Conservation (phyloP, 1,284 basidiomycete genomes). For the Malassezia furfur region DNA sequence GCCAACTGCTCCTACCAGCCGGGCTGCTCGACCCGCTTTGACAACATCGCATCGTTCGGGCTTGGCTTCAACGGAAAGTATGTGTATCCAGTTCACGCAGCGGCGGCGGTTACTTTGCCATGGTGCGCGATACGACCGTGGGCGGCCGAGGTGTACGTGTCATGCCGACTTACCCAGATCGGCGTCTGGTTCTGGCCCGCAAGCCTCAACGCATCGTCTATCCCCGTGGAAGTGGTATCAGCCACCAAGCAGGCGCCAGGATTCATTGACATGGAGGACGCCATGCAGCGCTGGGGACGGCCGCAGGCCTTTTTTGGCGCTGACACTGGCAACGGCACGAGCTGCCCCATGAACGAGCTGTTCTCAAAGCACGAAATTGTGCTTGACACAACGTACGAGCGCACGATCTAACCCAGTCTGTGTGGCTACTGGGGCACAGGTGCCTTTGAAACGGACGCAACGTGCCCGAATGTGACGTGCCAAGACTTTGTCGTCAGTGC, state of each 20-base stretch:
- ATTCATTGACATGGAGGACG: conserved; percentile 20
- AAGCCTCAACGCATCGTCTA: conserved; percentile 1
- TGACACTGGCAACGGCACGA: conserved; percentile 9
- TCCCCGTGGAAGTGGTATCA: conserved; percentile 22
- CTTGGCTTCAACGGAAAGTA: conserved; percentile 23
- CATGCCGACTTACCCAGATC: conserved; percentile 1
- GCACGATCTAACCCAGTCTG: not conserved
- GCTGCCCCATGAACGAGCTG: conserved; percentile 25
- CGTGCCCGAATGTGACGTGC: conserved; percentile 21
- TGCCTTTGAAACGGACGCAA: conserved; percentile 14
- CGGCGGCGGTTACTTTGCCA: conserved; percentile 32
- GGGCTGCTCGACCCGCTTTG: conserved; percentile 27
- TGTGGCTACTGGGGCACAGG: conserved; percentile 9
- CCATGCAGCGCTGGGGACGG: conserved; percentile 23
- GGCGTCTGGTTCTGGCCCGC: conserved; percentile 29
- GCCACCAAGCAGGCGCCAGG: conserved; percentile 20
- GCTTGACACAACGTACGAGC: conserved; percentile 23
- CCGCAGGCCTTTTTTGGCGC: conserved; percentile 30
- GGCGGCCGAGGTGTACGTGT: conserved; percentile 20
- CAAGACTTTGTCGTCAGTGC: conserved; percentile 14
- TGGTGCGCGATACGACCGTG: conserved; percentile 26
- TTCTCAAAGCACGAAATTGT: conserved; percentile 33
- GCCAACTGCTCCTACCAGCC: conserved; percentile 31
- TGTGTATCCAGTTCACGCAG: not conserved
- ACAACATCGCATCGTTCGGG: conserved; percentile 21